Evolutionary conservation across 495 filamentous ascomycete genomes (phyloP).

Genomic region (Neurospora intermedia): DNA sequence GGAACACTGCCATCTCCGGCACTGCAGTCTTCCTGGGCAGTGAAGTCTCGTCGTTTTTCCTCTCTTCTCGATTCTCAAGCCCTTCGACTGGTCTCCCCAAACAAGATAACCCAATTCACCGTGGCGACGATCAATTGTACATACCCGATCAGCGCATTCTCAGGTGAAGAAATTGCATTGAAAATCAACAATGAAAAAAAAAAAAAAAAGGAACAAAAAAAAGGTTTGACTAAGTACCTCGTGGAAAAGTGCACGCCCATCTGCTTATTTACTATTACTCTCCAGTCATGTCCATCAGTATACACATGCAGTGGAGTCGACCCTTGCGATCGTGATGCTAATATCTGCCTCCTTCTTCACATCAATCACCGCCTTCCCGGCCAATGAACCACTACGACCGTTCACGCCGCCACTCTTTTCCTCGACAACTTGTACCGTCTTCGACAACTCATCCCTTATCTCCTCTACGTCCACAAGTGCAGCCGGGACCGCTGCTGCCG

Average conservation of each 20-base stretch:
- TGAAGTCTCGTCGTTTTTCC: neutral
- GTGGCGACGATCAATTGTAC: neutral
- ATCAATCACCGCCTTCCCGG: neutral
- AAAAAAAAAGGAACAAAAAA: too few species aligned
- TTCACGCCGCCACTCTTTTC: neutral
- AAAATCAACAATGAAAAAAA: too few species aligned
- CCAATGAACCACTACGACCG: neutral
- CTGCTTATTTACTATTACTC: too few species aligned
- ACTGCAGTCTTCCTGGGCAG: too few species aligned
- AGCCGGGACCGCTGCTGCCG: neutral
- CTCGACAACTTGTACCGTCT: neutral
- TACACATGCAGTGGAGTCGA: neutral
- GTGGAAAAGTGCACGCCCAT: too few species aligned
- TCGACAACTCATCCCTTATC: neutral
- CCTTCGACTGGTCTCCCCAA: neutral
- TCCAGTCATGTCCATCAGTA: neutral
- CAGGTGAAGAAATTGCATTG: neutral
- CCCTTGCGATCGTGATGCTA: neutral
- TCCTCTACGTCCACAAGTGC: neutral
- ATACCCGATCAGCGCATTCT: too few species aligned
- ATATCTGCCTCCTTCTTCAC: neutral
- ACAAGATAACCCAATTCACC: neutral
- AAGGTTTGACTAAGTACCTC: too few species aligned
- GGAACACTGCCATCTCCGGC: too few species aligned
- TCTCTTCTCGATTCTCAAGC: neutral